Evolutionary conservation across 2,329 filamentous ascomycete genomes (phyloP).

Genomic region (Colletotrichum somersetense): DNA sequence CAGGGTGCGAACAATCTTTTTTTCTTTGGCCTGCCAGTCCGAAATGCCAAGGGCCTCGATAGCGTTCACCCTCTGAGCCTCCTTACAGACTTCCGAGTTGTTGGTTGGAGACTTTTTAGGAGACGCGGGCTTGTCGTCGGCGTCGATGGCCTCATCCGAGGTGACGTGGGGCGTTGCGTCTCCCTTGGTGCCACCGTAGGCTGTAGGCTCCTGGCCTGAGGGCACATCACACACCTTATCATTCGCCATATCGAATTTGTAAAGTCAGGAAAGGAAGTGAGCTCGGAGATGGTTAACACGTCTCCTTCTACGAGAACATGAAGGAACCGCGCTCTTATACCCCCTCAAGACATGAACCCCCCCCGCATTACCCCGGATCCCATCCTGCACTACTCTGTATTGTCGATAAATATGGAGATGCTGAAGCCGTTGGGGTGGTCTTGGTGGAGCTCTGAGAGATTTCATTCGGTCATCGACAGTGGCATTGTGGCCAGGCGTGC

Average conservation of each 20-base stretch:
- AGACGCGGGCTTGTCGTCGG: background rate
- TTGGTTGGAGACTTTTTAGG: constrained; percentile 6
- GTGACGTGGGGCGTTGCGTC: constrained; percentile 3
- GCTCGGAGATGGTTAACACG: background rate
- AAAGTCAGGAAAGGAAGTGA: background rate
- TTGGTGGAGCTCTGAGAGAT: background rate
- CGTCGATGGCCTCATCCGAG: constrained; percentile 8
- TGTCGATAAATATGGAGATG: constrained; percentile 1
- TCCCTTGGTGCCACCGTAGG: constrained; percentile 12
- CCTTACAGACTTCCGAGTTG: constrained; percentile 19
- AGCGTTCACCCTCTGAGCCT: background rate
- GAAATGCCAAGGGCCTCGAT: constrained; percentile 26
- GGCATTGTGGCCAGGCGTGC: background rate
- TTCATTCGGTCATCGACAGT: background rate
- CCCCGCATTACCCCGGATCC: constrained; percentile 19
- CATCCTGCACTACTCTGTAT: constrained; percentile 17
- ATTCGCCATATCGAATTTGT: constrained; percentile 11
- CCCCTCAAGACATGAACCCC: background rate
- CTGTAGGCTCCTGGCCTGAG: constrained; percentile 1
- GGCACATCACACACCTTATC: background rate
- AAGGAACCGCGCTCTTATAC: constrained; percentile 12
- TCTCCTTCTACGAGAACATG: no score
- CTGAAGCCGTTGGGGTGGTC: background rate
- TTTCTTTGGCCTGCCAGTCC: constrained; percentile 35
- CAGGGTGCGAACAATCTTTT: constrained; percentile 41